Evolutionary conservation across 495 filamentous ascomycete species (phyloP).

Genomic region (Terfezia claveryi): DNA sequence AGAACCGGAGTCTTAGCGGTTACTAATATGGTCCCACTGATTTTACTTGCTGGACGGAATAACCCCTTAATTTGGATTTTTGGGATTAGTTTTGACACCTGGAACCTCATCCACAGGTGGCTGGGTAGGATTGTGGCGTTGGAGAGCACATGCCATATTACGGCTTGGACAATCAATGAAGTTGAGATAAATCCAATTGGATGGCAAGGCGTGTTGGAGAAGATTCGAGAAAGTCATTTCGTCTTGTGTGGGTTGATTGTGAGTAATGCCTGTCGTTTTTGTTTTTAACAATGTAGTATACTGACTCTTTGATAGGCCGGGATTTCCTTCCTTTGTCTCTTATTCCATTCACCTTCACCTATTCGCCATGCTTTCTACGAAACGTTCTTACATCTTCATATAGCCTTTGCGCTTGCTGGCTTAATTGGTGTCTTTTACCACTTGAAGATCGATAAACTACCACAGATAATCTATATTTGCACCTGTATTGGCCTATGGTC

Average conservation of each 20-base stretch:
- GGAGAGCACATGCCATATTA: slow-evolving; percentile 39
- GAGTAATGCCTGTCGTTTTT: slow-evolving; percentile 10
- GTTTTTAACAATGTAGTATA: too few species aligned
- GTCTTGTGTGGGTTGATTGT: slow-evolving; percentile 34
- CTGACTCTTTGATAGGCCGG: slow-evolving; percentile 19
- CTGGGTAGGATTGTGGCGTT: slow-evolving; percentile 49
- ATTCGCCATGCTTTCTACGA: slow-evolving; percentile 91
- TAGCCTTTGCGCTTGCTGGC: slow-evolving; percentile 41
- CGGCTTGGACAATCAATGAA: slow-evolving; percentile 44
- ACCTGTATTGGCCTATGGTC: slow-evolving; percentile 53
- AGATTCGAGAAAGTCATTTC: slow-evolving; percentile 32
- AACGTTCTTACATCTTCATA: slow-evolving; percentile 69
- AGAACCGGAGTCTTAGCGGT: slow-evolving; percentile 54
- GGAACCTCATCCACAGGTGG: slow-evolving; percentile 65
- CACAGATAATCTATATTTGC: slow-evolving; percentile 43
- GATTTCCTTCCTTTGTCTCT: slow-evolving; percentile 33
- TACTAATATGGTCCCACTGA: slow-evolving; percentile 58
- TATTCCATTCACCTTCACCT: slow-evolving; percentile 44
- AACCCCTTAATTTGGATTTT: slow-evolving; percentile 37
- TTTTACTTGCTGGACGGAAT: slow-evolving; percentile 44
- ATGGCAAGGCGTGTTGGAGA: slow-evolving; percentile 34
- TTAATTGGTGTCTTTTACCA: slow-evolving; percentile 50
- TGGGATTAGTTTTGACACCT: slow-evolving; percentile 38
- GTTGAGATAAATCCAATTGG: slow-evolving; percentile 32
- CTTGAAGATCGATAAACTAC: slow-evolving; percentile 35